Evolutionary conservation across 2,329 filamentous ascomycete genomes (phyloP).

Genomic region (Botrytis byssoidea): DNA sequence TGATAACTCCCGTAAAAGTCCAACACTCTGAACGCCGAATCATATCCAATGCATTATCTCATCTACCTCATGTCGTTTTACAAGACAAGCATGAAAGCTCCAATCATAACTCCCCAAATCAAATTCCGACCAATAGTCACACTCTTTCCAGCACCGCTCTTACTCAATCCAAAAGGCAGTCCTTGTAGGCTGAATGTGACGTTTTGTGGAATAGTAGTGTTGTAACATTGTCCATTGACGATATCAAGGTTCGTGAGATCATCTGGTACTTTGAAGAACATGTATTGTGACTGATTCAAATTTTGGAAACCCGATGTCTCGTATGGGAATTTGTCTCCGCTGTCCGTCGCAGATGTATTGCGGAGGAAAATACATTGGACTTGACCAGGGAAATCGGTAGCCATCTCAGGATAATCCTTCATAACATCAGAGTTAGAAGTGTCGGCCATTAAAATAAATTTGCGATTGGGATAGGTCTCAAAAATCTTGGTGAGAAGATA

Average conservation of each 20-base stretch:
- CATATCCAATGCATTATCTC: slow-evolving; percentile 12
- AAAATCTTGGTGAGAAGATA: slow-evolving; percentile 71
- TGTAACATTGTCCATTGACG: slow-evolving; percentile 65
- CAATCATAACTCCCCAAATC: neutral
- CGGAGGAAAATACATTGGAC: slow-evolving; percentile 76
- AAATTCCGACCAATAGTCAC: neutral
- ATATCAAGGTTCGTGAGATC: slow-evolving; percentile 68
- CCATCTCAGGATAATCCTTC: slow-evolving; percentile 61
- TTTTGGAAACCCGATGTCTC: slow-evolving; percentile 69
- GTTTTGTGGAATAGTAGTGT: slow-evolving; percentile 63
- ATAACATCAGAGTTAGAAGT: slow-evolving; percentile 77
- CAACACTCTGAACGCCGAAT: neutral
- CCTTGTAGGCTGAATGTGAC: slow-evolving; percentile 68
- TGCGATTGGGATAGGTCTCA: slow-evolving; percentile 69
- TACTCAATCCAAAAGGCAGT: slow-evolving; percentile 45
- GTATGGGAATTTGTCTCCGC: slow-evolving; percentile 68
- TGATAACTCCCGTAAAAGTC: neutral
- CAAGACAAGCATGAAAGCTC: neutral
- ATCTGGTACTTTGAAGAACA: slow-evolving; percentile 75
- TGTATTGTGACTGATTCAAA: slow-evolving; percentile 65
- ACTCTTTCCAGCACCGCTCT: slow-evolving; percentile 23
- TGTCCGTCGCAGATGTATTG: slow-evolving; percentile 70
- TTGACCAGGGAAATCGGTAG: slow-evolving; percentile 64
- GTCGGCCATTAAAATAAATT: slow-evolving; percentile 74
- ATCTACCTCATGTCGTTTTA: neutral